Conservation (phyloP, 139 green algal species). For the Chlorella sp. region DNA sequence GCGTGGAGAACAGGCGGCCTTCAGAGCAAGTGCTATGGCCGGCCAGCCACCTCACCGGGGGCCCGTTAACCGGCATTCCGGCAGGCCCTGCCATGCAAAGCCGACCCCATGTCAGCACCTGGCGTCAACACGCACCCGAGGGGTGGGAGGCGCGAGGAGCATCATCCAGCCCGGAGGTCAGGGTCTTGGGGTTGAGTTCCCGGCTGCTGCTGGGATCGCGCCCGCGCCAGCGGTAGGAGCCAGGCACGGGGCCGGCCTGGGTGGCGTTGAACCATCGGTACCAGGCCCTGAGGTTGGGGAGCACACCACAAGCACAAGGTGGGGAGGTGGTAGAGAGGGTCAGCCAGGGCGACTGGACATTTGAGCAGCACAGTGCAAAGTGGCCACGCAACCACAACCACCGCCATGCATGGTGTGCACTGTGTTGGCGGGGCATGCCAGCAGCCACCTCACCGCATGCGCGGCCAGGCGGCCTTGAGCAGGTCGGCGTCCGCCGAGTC, state of each 20-base stretch:
- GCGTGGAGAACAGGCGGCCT: too few relatives aligned
- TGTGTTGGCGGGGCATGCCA: too few relatives aligned
- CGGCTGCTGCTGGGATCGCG: constrained; percentile 48
- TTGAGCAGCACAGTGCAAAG: too few relatives aligned
- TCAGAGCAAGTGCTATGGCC: too few relatives aligned
- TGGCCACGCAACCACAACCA: too few relatives aligned
- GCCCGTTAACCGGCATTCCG: too few relatives aligned
- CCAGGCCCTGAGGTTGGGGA: constrained; percentile 80
- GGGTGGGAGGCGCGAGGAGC: constrained; percentile 93
- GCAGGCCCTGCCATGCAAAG: not conserved
- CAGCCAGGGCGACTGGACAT: too few relatives aligned
- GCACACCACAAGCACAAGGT: not conserved
- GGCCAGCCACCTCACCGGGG: too few relatives aligned
- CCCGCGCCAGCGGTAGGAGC: constrained; percentile 74
- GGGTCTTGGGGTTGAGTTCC: constrained; percentile 95
- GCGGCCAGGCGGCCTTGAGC: constrained; percentile 68
- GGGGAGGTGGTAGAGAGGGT: not conserved
- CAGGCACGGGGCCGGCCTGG: constrained; percentile 66
- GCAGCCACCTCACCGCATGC: constrained; percentile 52
- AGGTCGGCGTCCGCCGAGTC: constrained; percentile 35
- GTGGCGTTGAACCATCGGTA: constrained; percentile 90
- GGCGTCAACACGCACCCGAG: constrained; percentile 7
- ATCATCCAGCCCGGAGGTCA: constrained; percentile 93
- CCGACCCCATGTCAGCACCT: not conserved
- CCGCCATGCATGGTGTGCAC: too few relatives aligned